phyloP scores from a whole-genome alignment of 768 basidiomycete species.

The Termitomyces sp. region DNA sequence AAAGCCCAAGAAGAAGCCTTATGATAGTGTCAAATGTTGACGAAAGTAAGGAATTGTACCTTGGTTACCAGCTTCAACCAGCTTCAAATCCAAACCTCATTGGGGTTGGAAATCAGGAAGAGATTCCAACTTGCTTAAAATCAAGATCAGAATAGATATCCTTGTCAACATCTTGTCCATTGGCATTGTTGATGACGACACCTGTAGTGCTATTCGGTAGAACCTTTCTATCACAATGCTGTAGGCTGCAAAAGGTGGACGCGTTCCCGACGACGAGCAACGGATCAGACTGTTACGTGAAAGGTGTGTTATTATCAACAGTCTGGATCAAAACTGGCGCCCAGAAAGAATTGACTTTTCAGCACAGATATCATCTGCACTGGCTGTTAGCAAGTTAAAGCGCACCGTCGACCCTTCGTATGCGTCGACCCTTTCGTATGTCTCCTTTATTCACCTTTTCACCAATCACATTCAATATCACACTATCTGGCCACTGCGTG shows the following conservation, averaged over 20 bases:
- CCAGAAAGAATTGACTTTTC: too few species aligned
- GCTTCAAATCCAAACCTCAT: conserved; percentile 41
- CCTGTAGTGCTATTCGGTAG: conserved; percentile 17
- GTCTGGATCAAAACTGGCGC: conserved; percentile 43
- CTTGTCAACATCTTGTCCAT: conserved; percentile 32
- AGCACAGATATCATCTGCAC: too few species aligned
- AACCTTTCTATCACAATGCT: background rate
- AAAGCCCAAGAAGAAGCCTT: background rate
- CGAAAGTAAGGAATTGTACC: conserved; percentile 22
- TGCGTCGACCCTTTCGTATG: too few species aligned
- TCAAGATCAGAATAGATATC: conserved; percentile 48
- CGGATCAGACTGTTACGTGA: background rate
- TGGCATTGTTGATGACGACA: conserved; percentile 36
- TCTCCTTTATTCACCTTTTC: too few species aligned
- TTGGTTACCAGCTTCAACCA: conserved; percentile 43
- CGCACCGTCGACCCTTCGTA: too few species aligned
- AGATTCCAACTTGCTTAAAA: conserved; percentile 34
- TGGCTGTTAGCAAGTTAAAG: too few species aligned
- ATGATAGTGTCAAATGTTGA: background rate
- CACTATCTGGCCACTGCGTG: too few species aligned
- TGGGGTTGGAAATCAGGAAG: conserved; percentile 42
- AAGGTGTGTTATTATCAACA: conserved; percentile 22
- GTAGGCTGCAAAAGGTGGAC: conserved; percentile 6
- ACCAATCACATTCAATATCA: too few species aligned
- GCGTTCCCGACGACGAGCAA: conserved; percentile 26